Conservation (phyloP, 345 rosid species). For the Populus euphratica region DNA sequence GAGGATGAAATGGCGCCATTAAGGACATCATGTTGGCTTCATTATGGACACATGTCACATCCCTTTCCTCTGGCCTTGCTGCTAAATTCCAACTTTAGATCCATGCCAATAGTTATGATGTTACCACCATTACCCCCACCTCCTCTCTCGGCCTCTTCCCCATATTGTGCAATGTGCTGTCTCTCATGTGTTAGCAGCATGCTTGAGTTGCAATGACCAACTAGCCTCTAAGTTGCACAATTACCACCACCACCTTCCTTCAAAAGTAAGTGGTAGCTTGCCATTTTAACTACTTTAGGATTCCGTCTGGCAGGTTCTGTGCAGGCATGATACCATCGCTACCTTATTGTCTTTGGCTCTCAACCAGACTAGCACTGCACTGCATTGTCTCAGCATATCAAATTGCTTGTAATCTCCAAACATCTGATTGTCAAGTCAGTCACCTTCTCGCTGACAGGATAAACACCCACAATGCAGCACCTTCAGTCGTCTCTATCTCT, state of each 20-base stretch:
- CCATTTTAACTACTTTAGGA: background rate
- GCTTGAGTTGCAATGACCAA: too few species aligned
- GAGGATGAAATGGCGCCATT: background rate
- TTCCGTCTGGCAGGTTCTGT: too few species aligned
- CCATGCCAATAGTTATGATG: background rate
- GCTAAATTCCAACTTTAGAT: background rate
- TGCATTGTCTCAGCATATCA: background rate
- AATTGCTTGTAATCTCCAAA: background rate
- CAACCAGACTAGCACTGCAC: background rate
- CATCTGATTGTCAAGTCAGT: background rate
- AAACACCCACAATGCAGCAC: background rate
- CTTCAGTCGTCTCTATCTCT: background rate
- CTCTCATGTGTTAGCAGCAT: too few species aligned
- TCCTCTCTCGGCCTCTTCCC: too few species aligned
- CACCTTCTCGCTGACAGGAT: background rate
- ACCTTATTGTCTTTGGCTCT: background rate
- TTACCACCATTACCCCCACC: background rate
- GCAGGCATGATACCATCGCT: background rate
- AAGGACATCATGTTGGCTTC: background rate
- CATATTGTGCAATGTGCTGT: too few species aligned
- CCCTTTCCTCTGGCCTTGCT: background rate
- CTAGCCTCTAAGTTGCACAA: too few species aligned
- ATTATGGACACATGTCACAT: background rate
- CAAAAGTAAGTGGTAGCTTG: background rate
- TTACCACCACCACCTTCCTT: background rate